Conservation (phyloP, 495 filamentous ascomycete species). For the Terfezia boudieri region DNA sequence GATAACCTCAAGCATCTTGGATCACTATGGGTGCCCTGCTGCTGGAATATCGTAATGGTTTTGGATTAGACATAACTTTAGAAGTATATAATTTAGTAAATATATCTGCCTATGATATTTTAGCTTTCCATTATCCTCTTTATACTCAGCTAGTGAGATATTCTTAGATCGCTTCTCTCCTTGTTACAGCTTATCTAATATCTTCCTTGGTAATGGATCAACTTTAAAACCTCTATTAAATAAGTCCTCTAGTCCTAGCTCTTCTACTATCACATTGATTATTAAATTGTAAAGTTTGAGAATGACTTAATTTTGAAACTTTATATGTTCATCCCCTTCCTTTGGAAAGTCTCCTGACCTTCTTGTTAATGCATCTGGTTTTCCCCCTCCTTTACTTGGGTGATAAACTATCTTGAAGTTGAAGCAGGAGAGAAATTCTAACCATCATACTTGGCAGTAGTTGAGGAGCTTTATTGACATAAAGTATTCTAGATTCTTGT, state of each 20-base stretch:
- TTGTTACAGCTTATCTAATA: not conserved
- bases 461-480: not conserved
- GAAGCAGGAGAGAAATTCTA: slow-evolving; percentile 1
- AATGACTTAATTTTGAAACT: not conserved
- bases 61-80: not conserved
- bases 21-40: not conserved
- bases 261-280: not conserved
- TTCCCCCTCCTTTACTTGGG: not conserved
- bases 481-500: slow-evolving; percentile 16
- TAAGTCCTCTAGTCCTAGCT: not conserved
- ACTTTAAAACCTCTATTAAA: not conserved
- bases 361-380: too few species aligned
- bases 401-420: slow-evolving; percentile 3
- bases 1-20: not conserved
- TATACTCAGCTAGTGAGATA: not conserved
- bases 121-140: not conserved
- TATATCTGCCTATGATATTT: not conserved
- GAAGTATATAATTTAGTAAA: not conserved
- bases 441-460: not conserved
- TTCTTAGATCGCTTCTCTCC: not conserved
- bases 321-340: not conserved
- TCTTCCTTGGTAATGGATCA: not conserved
- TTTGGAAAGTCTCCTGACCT: not conserved
- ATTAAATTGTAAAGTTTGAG: not conserved
- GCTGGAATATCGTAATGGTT: not conserved